A percentile compares a stretch with the other conserved stretches of the same genome.
Evolutionary conservation across 441 rosid genomes (phyloP).

Genomic region (Aleurites moluccanus): DNA sequence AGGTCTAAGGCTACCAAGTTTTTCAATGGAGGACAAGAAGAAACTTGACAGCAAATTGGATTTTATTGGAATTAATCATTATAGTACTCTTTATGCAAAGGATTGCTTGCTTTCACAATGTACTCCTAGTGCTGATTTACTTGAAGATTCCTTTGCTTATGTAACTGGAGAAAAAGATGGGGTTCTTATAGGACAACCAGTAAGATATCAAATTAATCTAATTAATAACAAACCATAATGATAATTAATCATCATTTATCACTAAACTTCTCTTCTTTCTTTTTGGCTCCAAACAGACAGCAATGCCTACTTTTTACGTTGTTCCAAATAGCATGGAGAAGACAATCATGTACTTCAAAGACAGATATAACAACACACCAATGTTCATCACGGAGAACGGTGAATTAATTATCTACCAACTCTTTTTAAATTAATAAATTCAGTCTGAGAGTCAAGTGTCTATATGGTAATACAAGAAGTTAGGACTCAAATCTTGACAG

Average conservation of each 20-base stretch:
- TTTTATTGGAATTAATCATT: constrained; percentile 17
- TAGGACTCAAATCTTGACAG: too few species aligned
- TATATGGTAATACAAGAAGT: too few species aligned
- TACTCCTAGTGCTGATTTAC: neutral
- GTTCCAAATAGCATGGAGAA: constrained; percentile 13
- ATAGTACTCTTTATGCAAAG: constrained; percentile 5
- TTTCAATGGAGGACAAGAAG: constrained; percentile 10
- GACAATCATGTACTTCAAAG: constrained; percentile 13
- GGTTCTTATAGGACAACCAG: constrained; percentile 2
- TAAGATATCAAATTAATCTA: neutral
- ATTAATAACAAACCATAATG: neutral
- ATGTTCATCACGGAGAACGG: constrained; percentile 20
- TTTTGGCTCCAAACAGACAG: neutral
- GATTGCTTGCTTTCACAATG: constrained; percentile 15
- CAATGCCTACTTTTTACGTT: constrained; percentile 5
- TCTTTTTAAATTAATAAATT: too few species aligned
- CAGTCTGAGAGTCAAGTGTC: too few species aligned
- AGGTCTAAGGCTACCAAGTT: constrained; percentile 5
- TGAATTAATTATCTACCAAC: neutral
- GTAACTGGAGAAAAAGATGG: constrained; percentile 8
- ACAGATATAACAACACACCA: constrained; percentile 20
- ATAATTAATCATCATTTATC: neutral
- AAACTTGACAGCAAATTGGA: constrained; percentile 14
- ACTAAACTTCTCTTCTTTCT: neutral
- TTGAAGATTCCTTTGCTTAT: neutral